phyloP scores from a whole-genome alignment of 2,329 filamentous ascomycete genomes.

The Lasiodiplodia gonubiensis region DNA sequence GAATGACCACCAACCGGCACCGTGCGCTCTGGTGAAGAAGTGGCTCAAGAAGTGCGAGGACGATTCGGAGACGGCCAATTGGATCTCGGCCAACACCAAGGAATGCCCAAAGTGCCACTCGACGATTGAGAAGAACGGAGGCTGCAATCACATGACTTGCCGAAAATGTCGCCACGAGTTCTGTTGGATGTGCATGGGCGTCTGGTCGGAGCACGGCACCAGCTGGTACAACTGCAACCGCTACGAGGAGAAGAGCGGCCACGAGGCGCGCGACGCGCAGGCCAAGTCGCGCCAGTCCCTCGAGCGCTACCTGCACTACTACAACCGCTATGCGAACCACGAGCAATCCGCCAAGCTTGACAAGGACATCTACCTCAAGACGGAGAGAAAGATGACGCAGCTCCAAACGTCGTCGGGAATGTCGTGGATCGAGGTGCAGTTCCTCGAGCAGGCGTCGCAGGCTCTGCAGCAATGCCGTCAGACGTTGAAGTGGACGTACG shows the following conservation, averaged over 20 bases:
- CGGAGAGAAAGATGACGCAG: conserved; percentile 98
- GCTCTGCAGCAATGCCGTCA: conserved; percentile 96
- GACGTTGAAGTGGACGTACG: conserved; percentile 98
- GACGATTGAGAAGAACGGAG: conserved; percentile 98
- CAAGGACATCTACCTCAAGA: conserved; percentile 94
- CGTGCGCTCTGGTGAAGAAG: conserved; percentile 86
- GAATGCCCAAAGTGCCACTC: conserved; percentile 96
- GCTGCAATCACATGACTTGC: conserved; percentile 98
- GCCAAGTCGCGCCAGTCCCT: conserved; percentile 87
- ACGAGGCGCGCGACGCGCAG: conserved; percentile 88
- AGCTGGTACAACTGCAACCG: conserved; percentile 99
- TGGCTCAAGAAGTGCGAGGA: conserved; percentile 99
- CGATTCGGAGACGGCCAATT: conserved; percentile 97
- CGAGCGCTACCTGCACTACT: conserved; percentile 97
- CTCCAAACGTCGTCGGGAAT: conserved; percentile 92
- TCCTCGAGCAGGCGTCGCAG: conserved; percentile 89
- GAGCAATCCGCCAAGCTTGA: conserved; percentile 96
- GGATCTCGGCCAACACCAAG: conserved; percentile 99
- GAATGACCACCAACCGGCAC: conserved; percentile 89
- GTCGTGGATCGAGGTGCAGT: conserved; percentile 99
- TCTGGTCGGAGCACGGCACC: conserved; percentile 98
- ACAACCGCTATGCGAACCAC: conserved; percentile 98
- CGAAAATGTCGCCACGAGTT: conserved; percentile 96
- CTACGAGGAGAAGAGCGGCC: conserved; percentile 93
- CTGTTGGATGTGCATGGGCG: conserved; percentile 99